Base-by-base conservation (phyloP, 108 stramenopile species). In the Cyclotella atomus region DNA sequence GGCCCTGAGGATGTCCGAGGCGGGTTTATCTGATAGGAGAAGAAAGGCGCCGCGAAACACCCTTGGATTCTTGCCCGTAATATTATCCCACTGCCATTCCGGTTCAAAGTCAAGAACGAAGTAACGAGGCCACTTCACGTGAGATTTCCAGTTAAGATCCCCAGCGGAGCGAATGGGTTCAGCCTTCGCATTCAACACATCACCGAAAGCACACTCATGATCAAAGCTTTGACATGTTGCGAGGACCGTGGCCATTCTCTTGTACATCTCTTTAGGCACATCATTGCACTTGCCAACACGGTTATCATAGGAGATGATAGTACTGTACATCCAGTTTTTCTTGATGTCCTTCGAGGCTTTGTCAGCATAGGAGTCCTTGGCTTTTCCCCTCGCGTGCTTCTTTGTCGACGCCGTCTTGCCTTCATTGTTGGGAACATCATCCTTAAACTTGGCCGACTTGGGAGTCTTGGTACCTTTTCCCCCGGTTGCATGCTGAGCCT, bases 361-460 rank as follows among this genome's bases (percentile, higher is more conserved):
- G 8, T 17, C 16, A 3, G 54, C 54, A 55, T 55, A 55, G 8
- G 25, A 28, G 2, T 55, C 54, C 3, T 28, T 55, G 25, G 24
- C 28, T 16, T 55, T 55, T 3, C 25, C 54, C 17, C 28, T 55
- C 25, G 54, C 54, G 54, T 55, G 21, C 27, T 55, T 55, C 54
- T 55, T 55, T 5, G 24, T 55, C 3, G 54, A 27, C 7, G 54
- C 54, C 6, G 54, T 55, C 16, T 55, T 55, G 5, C 54, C 54
- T 55, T 55, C 24, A 55, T 55, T 55, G 54, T 55, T 29, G 28
- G 54, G 54, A 28, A 55, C 28, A 6, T 28, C 28, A 28, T 55
- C 54, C 54, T 55, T 25, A 28, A 55, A 55, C 25, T 55, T 55
- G 54, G 54, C 54, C 17, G 54, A 55, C 16, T 55, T 55, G 25